Evolutionary conservation across 768 basidiomycete genomes (phyloP).

Genomic region (Russula foetens): DNA sequence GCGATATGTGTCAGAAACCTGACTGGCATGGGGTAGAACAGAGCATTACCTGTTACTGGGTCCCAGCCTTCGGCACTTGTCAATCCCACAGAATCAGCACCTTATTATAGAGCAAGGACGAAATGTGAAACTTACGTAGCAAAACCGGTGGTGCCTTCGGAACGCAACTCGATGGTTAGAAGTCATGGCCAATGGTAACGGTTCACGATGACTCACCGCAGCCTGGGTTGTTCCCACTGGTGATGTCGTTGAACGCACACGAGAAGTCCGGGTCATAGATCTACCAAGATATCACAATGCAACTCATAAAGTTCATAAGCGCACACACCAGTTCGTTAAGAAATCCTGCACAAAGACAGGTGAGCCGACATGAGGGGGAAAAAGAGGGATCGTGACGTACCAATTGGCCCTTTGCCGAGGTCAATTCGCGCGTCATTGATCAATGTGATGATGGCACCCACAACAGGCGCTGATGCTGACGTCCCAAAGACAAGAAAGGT

Average conservation of each 20-base stretch:
- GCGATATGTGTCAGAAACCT: neutral
- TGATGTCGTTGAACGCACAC: neutral
- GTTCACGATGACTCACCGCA: conserved; percentile 2
- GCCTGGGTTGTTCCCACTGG: conserved; percentile 2
- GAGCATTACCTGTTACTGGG: conserved; percentile 2
- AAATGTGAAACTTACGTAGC: neutral
- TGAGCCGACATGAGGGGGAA: neutral
- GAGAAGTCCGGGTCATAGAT: neutral
- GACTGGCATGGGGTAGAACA: neutral
- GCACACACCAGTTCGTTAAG: neutral
- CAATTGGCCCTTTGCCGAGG: conserved; percentile 20
- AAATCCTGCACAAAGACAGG: neutral
- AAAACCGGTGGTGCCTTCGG: conserved; percentile 5
- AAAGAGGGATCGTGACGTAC: neutral
- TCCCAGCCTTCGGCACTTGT: conserved; percentile 10
- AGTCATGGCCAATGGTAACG: neutral
- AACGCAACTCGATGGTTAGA: neutral
- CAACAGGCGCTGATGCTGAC: conserved; percentile 29
- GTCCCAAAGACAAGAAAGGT: conserved; percentile 29
- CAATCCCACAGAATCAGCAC: neutral
- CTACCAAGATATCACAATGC: neutral
- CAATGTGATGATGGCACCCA: conserved; percentile 28
- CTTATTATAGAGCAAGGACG: neutral
- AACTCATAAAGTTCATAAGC: neutral
- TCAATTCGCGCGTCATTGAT: conserved; percentile 33